phyloP scores from a whole-genome alignment of 2,329 filamentous ascomycete genomes.

The Fusarium xylarioides region DNA sequence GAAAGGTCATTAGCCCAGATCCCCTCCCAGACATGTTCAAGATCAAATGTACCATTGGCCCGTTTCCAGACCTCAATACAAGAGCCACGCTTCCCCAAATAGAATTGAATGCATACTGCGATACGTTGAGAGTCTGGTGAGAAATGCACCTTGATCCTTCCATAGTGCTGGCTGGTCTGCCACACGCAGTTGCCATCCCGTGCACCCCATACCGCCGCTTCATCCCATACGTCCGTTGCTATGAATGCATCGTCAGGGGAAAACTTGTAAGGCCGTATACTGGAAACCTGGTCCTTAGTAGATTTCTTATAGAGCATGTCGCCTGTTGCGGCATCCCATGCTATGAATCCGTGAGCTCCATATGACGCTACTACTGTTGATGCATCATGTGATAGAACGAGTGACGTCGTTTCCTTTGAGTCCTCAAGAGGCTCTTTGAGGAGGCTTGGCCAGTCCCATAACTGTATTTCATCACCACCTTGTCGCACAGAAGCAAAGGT shows the following conservation, averaged over 20 bases:
- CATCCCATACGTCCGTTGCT: background rate
- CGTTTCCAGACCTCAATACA: background rate
- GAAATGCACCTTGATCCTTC: background rate
- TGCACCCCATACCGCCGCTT: background rate
- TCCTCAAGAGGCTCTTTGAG: background rate
- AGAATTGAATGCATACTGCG: background rate
- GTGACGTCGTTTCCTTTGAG: accelerated
- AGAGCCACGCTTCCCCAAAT: background rate
- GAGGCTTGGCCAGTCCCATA: background rate
- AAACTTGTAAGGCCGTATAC: background rate
- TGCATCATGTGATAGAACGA: background rate
- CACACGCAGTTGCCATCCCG: background rate
- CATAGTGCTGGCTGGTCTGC: accelerated
- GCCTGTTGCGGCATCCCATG: background rate
- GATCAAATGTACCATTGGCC: background rate
- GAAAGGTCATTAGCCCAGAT: background rate
- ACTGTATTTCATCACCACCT: background rate
- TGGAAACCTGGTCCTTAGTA: accelerated
- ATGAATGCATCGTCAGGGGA: background rate
- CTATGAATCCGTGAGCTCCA: accelerated
- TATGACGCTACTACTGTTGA: background rate
- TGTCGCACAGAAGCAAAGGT: accelerated
- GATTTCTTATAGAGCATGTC: accelerated
- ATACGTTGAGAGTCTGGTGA: background rate
- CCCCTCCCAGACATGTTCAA: background rate